Evolutionary conservation across 768 basidiomycete genomes (phyloP).

Genomic region (Hericium coralloides): DNA sequence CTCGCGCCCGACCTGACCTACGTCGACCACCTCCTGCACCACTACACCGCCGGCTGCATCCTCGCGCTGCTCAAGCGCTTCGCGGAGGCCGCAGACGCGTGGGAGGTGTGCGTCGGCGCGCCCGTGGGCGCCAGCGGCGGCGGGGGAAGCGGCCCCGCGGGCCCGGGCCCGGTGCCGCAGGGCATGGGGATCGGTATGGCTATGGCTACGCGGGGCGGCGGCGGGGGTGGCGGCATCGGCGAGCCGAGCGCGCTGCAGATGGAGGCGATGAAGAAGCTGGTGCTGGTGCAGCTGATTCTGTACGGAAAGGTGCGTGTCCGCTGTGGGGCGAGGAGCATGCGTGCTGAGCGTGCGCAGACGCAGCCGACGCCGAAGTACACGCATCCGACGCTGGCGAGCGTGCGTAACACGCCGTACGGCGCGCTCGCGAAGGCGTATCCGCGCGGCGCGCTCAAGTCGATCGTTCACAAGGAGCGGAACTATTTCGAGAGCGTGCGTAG

Average conservation of each 20-base stretch:
- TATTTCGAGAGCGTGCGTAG: constrained; percentile 42
- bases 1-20: constrained; percentile 57
- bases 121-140: constrained; percentile 15
- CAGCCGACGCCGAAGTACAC: constrained; percentile 66
- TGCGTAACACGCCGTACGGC: constrained; percentile 64
- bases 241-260: constrained; percentile 61
- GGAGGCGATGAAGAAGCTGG: constrained; percentile 81
- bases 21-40: constrained; percentile 77
- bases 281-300: constrained; percentile 69
- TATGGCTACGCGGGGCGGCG: not conserved
- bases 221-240: constrained; percentile 18
- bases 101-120: constrained; percentile 66
- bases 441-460: constrained; percentile 29
- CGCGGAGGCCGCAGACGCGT: constrained; percentile 62
- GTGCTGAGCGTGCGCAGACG: constrained; percentile 20
- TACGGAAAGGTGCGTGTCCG: constrained; percentile 52
- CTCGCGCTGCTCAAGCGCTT: constrained; percentile 55
- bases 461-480: constrained; percentile 47
- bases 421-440: constrained; percentile 62
- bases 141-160: not conserved
- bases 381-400: constrained; percentile 42
- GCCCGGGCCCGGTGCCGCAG: not conserved
- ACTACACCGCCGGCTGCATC: constrained; percentile 73
- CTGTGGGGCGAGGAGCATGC: not conserved
- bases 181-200: not conserved